Evolutionary conservation across 2,329 filamentous ascomycete genomes (phyloP), one percentile per base, ranked within the genome.

Genomic region (Trichoderma lentiforme): DNA sequence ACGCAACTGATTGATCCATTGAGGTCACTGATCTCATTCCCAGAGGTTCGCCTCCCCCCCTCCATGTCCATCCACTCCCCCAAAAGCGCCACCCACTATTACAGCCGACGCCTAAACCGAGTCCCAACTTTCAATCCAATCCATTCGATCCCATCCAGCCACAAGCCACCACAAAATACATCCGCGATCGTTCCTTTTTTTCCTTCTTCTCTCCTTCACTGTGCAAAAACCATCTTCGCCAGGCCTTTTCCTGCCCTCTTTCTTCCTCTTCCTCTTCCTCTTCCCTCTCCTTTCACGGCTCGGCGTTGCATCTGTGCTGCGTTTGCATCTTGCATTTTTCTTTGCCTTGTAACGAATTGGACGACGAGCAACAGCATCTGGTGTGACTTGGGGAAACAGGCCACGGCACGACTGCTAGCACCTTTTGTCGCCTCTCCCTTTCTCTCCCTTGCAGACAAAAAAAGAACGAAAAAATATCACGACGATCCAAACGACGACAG

Each of bases 261-360:
- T 58, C 53, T 56, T 24, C 51, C 36, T 53, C 56, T 60, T 9
- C 15, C 39, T 28, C 53, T 26, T 57, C 15, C 56, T 34, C 15
- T n/a, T 47, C 26, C 53, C 34, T 67, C 32, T 57, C 51, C 56
- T 67, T 51, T 39, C 14, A 21, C 65, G 26, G 28, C 66, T 61
- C 34, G 66, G 66, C 56, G 56, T 69, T 69, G 53, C 65, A 57
- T 69, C 56, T 69, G 66, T 60, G 66, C 56, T 69, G 66, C 56
- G 57, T 47, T 69, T 69, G 66, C 66, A 69, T 69, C 53, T 71
- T 58, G 60, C 24, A 7, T 47, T 65, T 71, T 63, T 24, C n/a
- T 64, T 51, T 28, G 39, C 28, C 26, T 53, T 18, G 62, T 43
- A 26, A 64, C 69, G 69, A 65, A 39, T 71, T 71, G 60, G 61